Percentiles rank a stretch among this genome's conserved stretches.
These are phyloP conservation scores for Polyplosphaeria fusca DNA, from an alignment of 495 filamentous ascomycete species.

Conservation along the genomic window DNA sequence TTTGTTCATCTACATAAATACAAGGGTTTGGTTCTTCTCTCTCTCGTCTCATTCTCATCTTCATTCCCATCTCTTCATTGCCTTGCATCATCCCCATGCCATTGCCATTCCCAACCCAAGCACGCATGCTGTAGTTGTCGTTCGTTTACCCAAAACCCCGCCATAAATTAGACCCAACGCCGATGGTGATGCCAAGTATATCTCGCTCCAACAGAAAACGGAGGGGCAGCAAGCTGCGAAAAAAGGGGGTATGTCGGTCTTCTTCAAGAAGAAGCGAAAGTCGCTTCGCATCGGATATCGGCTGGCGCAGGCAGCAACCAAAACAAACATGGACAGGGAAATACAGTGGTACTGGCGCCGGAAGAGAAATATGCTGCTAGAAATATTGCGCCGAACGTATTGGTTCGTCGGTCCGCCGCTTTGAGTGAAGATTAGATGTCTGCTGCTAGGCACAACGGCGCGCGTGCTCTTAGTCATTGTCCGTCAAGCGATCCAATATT, in stretches of 20 bases:
- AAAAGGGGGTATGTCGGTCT: constrained; percentile 9
- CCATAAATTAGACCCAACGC: background rate
- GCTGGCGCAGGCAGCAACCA: background rate
- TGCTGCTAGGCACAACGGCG: background rate
- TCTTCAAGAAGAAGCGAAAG: background rate
- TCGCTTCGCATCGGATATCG: background rate
- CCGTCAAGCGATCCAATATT: constrained; percentile 54
- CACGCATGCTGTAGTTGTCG: too few species aligned
- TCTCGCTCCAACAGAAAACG: too few species aligned
- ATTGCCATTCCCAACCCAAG: too few species aligned
- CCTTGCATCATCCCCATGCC: too few species aligned
- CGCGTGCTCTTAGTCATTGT: constrained; percentile 6
- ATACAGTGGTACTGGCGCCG: background rate
- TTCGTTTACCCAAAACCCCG: background rate
- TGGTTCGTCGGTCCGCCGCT: background rate
- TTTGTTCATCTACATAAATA: constrained; percentile 12
- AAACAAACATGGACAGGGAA: background rate
- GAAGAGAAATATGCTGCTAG: background rate
- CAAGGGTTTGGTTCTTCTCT: background rate
- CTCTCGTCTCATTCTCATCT: background rate
- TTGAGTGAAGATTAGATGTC: background rate
- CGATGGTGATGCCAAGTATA: background rate
- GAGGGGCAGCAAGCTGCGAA: background rate
- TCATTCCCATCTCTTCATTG: background rate
- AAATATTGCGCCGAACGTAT: background rate